These are phyloP conservation scores for Seminavis robusta DNA, from an alignment of 108 stramenopile genomes.

Conservation along the genomic window DNA sequence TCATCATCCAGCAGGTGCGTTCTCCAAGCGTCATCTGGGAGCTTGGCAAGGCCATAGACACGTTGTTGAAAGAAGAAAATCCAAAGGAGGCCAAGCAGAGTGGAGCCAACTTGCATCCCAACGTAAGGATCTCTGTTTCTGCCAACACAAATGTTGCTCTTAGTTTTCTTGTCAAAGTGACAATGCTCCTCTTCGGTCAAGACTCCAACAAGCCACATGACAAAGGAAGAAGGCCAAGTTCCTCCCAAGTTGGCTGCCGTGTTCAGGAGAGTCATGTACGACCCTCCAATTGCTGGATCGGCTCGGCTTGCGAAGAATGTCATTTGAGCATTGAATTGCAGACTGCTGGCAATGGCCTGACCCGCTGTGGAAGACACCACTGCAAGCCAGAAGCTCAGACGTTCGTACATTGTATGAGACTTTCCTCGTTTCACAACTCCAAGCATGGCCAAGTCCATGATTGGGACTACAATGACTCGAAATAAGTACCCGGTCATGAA, in stretches of 20 bases:
- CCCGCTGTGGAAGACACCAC: conserved; percentile 81
- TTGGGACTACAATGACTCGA: conserved; percentile 75
- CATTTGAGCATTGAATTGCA: conserved; percentile 98
- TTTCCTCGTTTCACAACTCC: conserved; percentile 25
- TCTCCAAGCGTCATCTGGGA: conserved; percentile 86
- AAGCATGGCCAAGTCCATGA: conserved; percentile 77
- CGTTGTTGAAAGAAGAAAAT: conserved; percentile 57
- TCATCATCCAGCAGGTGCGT: conserved; percentile 69
- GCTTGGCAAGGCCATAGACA: conserved; percentile 51
- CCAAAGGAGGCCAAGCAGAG: conserved; percentile 70
- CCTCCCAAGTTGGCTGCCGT: conserved; percentile 94
- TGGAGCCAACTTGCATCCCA: conserved; percentile 58
- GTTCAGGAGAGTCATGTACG: conserved; percentile 99
- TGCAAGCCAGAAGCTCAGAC: conserved; percentile 56
- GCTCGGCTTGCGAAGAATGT: conserved; percentile 94
- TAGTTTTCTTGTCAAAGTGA: not conserved
- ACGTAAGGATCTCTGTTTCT: conserved; percentile 76
- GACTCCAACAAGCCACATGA: conserved; percentile 77
- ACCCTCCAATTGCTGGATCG: conserved; percentile 97
- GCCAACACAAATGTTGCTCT: too few relatives aligned
- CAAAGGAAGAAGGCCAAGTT: conserved; percentile 86
- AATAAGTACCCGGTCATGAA: conserved; percentile 81
- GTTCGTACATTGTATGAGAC: not conserved
- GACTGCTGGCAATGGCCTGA: conserved; percentile 81
- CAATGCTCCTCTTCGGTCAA: conserved; percentile 48